These are phyloP conservation scores for Pterocarpus santalinus DNA, from an alignment of 306 rosid genomes.

Conservation along the genomic window DNA sequence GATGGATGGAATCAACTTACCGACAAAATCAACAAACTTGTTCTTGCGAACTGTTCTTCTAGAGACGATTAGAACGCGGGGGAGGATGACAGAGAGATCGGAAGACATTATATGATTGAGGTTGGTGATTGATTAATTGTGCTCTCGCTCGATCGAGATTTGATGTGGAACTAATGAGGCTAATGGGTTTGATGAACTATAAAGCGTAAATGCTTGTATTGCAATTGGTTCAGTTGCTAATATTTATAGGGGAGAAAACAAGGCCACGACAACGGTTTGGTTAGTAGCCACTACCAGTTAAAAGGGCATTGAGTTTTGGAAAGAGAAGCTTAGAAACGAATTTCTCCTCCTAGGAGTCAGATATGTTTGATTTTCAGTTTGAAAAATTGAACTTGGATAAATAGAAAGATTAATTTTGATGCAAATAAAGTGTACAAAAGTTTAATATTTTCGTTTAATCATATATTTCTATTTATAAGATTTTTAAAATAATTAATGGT, in stretches of 20 bases:
- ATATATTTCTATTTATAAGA: no score
- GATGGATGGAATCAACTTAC: slow-evolving; percentile 41
- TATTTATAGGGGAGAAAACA: not conserved
- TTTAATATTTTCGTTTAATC: no score
- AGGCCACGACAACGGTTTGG: not conserved
- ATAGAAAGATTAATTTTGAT: no score
- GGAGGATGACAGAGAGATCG: slow-evolving; percentile 72
- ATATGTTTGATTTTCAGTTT: not conserved
- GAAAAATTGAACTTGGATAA: not conserved
- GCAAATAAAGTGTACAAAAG: no score
- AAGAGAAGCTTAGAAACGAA: no score
- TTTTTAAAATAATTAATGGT: no score
- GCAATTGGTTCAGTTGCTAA: not conserved
- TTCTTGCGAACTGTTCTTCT: slow-evolving; percentile 86
- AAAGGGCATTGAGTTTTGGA: no score
- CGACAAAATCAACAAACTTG: slow-evolving; percentile 92
- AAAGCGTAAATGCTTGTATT: not conserved
- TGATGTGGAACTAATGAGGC: no score
- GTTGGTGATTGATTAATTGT: not conserved
- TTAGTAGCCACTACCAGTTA: not conserved
- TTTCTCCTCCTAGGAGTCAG: not conserved
- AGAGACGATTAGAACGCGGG: slow-evolving; percentile 88
- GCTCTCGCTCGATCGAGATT: not conserved
- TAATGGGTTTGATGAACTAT: not conserved
- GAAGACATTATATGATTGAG: slow-evolving; percentile 52